Percentiles rank a stretch among this genome's conserved stretches.
phyloP scores from a whole-genome alignment of 2,329 filamentous ascomycete genomes.

The Akanthomyces muscarius region DNA sequence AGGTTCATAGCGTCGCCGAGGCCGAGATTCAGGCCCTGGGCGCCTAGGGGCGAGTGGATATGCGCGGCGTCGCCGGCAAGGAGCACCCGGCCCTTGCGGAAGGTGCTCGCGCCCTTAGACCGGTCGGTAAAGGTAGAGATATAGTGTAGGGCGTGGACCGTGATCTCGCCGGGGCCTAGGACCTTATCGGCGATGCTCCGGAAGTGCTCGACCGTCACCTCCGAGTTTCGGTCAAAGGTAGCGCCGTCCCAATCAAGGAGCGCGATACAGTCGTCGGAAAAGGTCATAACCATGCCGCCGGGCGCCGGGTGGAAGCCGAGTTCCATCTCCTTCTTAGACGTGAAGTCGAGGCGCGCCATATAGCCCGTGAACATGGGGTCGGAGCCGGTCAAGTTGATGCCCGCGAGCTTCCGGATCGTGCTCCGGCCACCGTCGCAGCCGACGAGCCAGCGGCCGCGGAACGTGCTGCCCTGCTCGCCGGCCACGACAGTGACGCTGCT shows the following conservation, averaged over 20 bases:
- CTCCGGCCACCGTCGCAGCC: slow-evolving; percentile 42
- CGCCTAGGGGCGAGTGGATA: slow-evolving; percentile 44
- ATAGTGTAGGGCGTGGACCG: slow-evolving; percentile 25
- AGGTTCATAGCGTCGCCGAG: slow-evolving; percentile 47
- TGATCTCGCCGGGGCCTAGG: slow-evolving; percentile 23
- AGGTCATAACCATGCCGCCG: slow-evolving; percentile 25
- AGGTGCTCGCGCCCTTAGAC: slow-evolving; percentile 28
- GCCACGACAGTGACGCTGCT: slow-evolving; percentile 23
- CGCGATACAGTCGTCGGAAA: slow-evolving; percentile 24
- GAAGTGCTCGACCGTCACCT: slow-evolving; percentile 21
- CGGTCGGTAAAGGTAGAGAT: slow-evolving; percentile 25
- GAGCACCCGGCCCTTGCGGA: slow-evolving; percentile 40
- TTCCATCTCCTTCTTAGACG: slow-evolving; percentile 27
- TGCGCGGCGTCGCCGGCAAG: slow-evolving; percentile 49
- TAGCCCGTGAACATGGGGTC: slow-evolving; percentile 35
- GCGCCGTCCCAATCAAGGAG: slow-evolving; percentile 24
- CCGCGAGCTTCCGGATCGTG: slow-evolving; percentile 33
- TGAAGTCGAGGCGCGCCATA: slow-evolving; percentile 30
- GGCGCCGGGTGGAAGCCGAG: slow-evolving; percentile 23
- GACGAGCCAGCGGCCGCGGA: slow-evolving; percentile 31
- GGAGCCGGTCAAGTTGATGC: slow-evolving; percentile 35
- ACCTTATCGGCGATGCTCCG: slow-evolving; percentile 23
- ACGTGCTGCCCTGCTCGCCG: not conserved
- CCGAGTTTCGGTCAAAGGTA: slow-evolving; percentile 21
- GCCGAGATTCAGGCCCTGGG: slow-evolving; percentile 49